Evolutionary conservation across 2,329 filamentous ascomycete species (phyloP), one percentile per base, ranked within the genome.

Genomic region (Alternaria atra): DNA sequence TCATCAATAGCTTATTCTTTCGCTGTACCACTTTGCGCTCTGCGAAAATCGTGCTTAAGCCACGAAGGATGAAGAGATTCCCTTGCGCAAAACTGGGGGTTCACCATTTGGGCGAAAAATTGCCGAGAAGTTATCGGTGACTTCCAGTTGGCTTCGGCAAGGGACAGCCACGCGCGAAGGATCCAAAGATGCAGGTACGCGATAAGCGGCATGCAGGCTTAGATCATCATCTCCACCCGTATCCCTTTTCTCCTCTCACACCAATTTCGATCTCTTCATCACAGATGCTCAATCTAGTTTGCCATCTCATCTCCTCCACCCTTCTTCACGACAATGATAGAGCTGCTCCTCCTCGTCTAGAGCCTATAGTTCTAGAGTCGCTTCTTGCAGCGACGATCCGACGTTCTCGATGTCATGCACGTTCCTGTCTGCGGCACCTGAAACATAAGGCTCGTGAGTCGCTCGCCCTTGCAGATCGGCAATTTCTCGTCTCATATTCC

Each of bases 181-280:
- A 6, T 37, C 32, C 30, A 34, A 37, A 35, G 46, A 50, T 50
- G 46, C 46, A 50, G 46, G 46, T 50, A 35, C 46, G 32, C 46
- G 46, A 50, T 50, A 50, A 50, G 46, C 46, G 46, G 46, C 46
- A 50, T 50, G 46, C 32, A 12, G 46, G 32, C 46, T 50, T 50
- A 37, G 32, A 50, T 50, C 46, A 50, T 5, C 15, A 35, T 37
- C 46, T 1, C 46, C 32, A 37, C 20, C 20, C 1, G 2, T 8
- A 50, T 37, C 32, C 46, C 32, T n/a, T 37, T 25, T 37, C 32
- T 17, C 20, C 20, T 37, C 23, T 6, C 25, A 37, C 46, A 27
- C 8, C 32, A 37, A 7, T 50, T 27, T 20, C 25, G 8, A 35
- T 37, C 32, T 17, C 13, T 37, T n/a, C 1, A 8, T 27, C 32